Evolutionary conservation across 306 rosid species (phyloP).

Genomic region (Pyrus betulifolia): DNA sequence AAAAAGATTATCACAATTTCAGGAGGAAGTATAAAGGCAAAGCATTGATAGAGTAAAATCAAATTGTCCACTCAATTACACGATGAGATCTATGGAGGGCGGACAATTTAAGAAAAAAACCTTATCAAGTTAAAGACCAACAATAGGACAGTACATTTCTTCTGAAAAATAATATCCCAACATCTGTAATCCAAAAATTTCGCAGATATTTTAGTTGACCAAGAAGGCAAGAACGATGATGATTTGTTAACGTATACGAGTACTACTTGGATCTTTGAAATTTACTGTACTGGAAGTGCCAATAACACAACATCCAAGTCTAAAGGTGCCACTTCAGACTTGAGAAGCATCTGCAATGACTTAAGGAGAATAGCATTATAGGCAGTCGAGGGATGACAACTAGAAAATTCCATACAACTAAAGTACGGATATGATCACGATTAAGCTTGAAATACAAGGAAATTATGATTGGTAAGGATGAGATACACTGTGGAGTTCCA

Average conservation of each 20-base stretch:
- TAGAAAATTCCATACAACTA: background rate
- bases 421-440: background rate
- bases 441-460: background rate
- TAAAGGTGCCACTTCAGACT: background rate
- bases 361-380: background rate
- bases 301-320: background rate
- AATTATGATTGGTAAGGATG: background rate
- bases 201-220: background rate
- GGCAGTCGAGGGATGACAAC: background rate
- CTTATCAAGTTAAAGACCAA: conserved; percentile 2
- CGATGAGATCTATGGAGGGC: background rate
- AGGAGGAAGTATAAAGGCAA: conserved; percentile 4
- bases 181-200: background rate
- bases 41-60: conserved; percentile 7
- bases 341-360: background rate
- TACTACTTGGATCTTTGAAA: background rate
- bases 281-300: background rate
- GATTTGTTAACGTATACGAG: background rate
- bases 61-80: conserved; percentile 5
- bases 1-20: conserved; percentile 22
- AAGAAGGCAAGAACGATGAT: background rate
- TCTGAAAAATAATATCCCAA: background rate
- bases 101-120: background rate
- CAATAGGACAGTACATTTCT: background rate
- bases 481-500: background rate